Conservation (phyloP, 1,284 basidiomycete genomes). For the Cryptococcus hybrid region DNA sequence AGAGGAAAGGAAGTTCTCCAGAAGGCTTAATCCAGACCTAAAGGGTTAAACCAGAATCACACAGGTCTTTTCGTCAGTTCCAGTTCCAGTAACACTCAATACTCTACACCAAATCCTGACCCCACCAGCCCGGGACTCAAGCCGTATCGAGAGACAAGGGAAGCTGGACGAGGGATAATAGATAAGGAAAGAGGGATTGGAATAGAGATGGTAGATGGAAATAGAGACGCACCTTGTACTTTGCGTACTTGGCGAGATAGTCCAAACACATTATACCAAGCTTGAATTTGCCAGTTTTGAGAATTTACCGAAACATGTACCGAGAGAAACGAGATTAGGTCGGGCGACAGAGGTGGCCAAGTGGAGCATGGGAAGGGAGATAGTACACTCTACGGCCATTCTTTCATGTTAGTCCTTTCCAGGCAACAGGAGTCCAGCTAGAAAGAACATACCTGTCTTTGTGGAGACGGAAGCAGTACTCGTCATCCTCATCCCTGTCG, state of each 20-base stretch:
- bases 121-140: too few relatives aligned
- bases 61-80: not conserved
- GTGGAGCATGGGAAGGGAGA: constrained; percentile 85
- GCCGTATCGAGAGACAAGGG: too few relatives aligned
- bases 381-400: constrained; percentile 68
- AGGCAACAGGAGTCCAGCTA: constrained; percentile 7
- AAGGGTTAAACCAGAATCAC: not conserved
- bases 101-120: too few relatives aligned
- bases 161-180: too few relatives aligned
- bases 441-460: constrained; percentile 63
- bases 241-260: constrained; percentile 92
- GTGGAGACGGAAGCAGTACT: constrained; percentile 83
- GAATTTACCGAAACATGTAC: constrained; percentile 98
- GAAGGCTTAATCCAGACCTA: constrained; percentile 99
- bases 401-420: not conserved
- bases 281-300: constrained; percentile 96
- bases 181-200: not conserved
- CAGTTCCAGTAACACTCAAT: too few relatives aligned
- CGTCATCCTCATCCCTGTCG: constrained; percentile 52
- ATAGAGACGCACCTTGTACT: constrained; percentile 75
- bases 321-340: constrained; percentile 87
- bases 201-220: not conserved
- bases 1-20: constrained; percentile 98
- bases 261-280: constrained; percentile 93
- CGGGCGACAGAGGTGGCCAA: constrained; percentile 88